Evolutionary conservation across 345 rosid species (phyloP).

Genomic region (Corymbia maculata): DNA sequence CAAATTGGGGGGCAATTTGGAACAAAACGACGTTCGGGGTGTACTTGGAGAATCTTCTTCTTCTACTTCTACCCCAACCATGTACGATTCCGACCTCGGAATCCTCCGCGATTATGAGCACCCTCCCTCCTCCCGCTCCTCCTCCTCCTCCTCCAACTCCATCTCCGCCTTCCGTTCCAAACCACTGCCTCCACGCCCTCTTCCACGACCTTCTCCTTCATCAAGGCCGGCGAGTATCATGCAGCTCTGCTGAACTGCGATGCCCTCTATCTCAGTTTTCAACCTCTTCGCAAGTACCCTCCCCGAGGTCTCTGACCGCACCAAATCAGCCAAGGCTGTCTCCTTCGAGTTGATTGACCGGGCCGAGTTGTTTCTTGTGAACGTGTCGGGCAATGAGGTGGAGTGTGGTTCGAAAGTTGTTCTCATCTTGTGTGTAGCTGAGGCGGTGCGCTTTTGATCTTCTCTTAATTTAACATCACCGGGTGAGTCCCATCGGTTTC

Average conservation of each 20-base stretch:
- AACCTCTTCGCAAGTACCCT: neutral
- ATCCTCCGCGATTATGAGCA: constrained; percentile 63
- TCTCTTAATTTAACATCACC: too few species aligned
- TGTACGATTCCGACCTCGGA: neutral
- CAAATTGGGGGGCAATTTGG: neutral
- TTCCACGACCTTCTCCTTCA: constrained; percentile 28
- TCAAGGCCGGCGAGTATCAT: constrained; percentile 63
- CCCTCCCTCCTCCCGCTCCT: constrained; percentile 14
- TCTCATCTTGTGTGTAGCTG: constrained; percentile 45
- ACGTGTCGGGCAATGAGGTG: constrained; percentile 13
- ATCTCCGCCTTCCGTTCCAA: neutral
- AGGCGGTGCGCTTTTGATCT: too few species aligned
- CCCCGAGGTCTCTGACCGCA: constrained; percentile 15
- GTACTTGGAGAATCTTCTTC: neutral
- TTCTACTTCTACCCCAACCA: neutral
- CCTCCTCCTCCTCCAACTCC: constrained; percentile 2
- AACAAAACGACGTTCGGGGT: neutral
- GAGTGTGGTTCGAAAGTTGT: constrained; percentile 41
- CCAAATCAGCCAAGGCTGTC: constrained; percentile 26
- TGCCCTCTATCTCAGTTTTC: constrained; percentile 14
- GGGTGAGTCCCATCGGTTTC: too few species aligned
- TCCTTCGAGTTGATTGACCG: constrained; percentile 38
- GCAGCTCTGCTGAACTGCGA: constrained; percentile 33
- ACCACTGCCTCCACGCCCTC: constrained; percentile 18
- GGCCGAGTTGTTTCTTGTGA: constrained; percentile 30